These are phyloP conservation scores for Trebouxia sp. DNA, from an alignment of 139 green algal species.

Conservation along the genomic window DNA sequence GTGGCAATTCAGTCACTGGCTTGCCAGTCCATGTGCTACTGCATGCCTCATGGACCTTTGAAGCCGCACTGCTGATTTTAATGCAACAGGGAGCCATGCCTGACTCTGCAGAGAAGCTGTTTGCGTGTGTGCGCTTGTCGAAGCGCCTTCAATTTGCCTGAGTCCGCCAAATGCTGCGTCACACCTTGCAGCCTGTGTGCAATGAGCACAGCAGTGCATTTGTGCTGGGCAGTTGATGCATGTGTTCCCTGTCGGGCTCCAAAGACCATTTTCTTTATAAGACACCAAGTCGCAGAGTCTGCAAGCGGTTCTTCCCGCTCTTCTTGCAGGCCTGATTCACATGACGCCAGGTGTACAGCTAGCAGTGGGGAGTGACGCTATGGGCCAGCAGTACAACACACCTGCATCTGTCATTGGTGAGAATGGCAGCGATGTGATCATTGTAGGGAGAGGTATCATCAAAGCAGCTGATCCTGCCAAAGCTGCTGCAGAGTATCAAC, in stretches of 20 bases:
- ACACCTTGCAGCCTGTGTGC: neutral
- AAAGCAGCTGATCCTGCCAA: slow-evolving; percentile 65
- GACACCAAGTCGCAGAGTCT: neutral
- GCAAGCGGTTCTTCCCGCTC: neutral
- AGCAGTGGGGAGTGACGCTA: slow-evolving; percentile 79
- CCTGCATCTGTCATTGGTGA: slow-evolving; percentile 80
- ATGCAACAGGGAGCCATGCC: too few species aligned
- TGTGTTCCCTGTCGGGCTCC: too few species aligned
- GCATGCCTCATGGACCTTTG: too few species aligned
- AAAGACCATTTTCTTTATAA: neutral
- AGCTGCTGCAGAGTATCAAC: slow-evolving; percentile 81
- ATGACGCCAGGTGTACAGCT: slow-evolving; percentile 99
- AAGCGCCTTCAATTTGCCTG: too few species aligned
- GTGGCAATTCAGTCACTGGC: too few species aligned
- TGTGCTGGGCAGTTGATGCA: too few species aligned
- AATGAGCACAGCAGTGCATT: neutral
- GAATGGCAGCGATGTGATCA: slow-evolving; percentile 95
- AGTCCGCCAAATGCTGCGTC: neutral
- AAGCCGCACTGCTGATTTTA: too few species aligned
- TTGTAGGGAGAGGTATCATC: slow-evolving; percentile 90
- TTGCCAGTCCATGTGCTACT: neutral
- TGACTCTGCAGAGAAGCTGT: too few species aligned
- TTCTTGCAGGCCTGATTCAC: slow-evolving; percentile 82
- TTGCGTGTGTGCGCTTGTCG: too few species aligned
- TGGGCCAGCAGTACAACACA: slow-evolving; percentile 99